phyloP scores from a whole-genome alignment of 257 asterid genomes.

The Scutellaria galericulata region DNA sequence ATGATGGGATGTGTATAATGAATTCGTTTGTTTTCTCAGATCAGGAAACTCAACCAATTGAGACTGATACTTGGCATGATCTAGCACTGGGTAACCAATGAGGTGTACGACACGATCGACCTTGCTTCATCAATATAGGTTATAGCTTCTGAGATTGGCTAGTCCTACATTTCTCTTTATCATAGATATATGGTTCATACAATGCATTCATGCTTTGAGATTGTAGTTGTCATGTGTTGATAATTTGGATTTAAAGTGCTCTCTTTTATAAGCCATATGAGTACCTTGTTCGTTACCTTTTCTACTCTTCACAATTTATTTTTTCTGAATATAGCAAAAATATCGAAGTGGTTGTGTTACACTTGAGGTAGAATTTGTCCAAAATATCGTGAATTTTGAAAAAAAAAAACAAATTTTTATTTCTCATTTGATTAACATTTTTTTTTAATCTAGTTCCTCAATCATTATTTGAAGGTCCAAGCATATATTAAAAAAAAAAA shows the following conservation, averaged over 20 bases:
- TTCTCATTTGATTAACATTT: too few species aligned
- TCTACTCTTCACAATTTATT: too few species aligned
- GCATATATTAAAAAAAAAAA: too few species aligned
- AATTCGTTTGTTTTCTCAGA: constrained; percentile 46
- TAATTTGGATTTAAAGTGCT: neutral
- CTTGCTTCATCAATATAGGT: constrained; percentile 2
- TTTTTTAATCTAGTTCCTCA: too few species aligned
- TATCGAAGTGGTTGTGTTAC: too few species aligned
- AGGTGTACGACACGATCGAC: neutral
- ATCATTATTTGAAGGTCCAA: too few species aligned
- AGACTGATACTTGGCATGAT: constrained; percentile 64
- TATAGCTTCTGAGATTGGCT: constrained; percentile 5
- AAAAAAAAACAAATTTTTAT: too few species aligned
- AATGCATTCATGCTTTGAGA: neutral
- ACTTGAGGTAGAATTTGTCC: too few species aligned
- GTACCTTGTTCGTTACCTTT: neutral
- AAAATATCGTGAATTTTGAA: too few species aligned
- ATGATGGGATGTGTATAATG: neutral
- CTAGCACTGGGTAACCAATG: constrained; percentile 63
- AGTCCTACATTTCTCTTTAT: neutral
- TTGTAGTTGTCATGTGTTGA: neutral
- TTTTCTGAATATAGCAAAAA: too few species aligned
- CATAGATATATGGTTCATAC: neutral
- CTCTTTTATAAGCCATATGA: neutral
- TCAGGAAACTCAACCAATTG: constrained; percentile 65